Evolutionary conservation across 78 protist species (phyloP), one percentile per base, ranked within the genome.

Genomic region (Capsaspora owczarzaki): DNA sequence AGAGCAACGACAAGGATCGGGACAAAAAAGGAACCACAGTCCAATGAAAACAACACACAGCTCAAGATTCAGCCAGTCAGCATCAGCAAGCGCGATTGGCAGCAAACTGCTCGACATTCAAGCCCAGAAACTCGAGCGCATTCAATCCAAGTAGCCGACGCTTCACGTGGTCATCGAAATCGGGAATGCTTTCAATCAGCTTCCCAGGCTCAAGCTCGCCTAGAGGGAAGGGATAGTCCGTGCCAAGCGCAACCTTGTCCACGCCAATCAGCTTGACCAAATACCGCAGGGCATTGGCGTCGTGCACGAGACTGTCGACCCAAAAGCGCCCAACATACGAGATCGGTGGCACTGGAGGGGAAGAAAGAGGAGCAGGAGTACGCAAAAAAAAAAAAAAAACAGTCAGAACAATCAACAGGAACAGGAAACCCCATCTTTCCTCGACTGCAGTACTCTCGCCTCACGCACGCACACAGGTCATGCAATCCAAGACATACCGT

Each of bases 301-400:
- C 95, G 40, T 95, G 96, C 38, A 93, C 93, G 25, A 91, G 82
- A 8, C 93, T 80, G 47, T 95, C 98, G 8, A 95, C 89, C 92
- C 89, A 93, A 70, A 95, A 87, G 33, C 71, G 72, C 37, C 86
- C 89, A 33, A 74, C 49, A 16, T 5, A 81, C n/a, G n/a, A n/a
- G n/a, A n/a, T n/a, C n/a, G n/a, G n/a, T n/a, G n/a, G n/a, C n/a
- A n/a, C n/a, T n/a, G n/a, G n/a, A n/a, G n/a, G n/a, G n/a, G n/a
- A n/a, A n/a, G n/a, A n/a, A n/a, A n/a, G n/a, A n/a, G n/a, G n/a
- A n/a, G n/a, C n/a, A n/a, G n/a, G n/a, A n/a, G n/a, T n/a, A n/a
- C n/a, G n/a, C n/a, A n/a, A n/a, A n/a, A n/a, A n/a, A n/a, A n/a
- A n/a, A n/a, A n/a, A n/a, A n/a, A n/a, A n/a, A n/a, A n/a, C n/a